Evolutionary conservation across 768 basidiomycete species (phyloP).

Genomic region (Collybia nuda): DNA sequence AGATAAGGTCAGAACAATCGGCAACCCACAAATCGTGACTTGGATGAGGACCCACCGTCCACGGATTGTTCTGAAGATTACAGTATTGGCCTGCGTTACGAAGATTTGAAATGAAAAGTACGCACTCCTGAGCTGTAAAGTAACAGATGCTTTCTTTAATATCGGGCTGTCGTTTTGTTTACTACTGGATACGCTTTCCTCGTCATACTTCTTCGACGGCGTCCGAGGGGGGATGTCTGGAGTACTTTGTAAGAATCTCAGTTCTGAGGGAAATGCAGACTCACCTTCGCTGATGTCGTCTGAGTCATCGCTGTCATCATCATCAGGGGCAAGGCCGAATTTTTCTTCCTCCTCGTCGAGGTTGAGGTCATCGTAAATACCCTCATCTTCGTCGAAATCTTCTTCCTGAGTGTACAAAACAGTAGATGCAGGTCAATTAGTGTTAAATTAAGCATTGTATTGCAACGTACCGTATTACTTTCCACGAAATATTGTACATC

Average conservation of each 20-base stretch:
- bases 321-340: slow-evolving; percentile 77
- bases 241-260: slow-evolving; percentile 8
- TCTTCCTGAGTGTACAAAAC: slow-evolving; percentile 67
- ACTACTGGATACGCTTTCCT: slow-evolving; percentile 72
- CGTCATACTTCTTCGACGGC: slow-evolving; percentile 74
- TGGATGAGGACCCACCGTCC: slow-evolving; percentile 48
- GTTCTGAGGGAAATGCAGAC: slow-evolving; percentile 2
- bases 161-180: slow-evolving; percentile 80
- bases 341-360: slow-evolving; percentile 97
- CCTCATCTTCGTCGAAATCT: slow-evolving; percentile 95
- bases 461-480: slow-evolving; percentile 80
- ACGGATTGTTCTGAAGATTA: slow-evolving; percentile 61
- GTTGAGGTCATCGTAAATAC: slow-evolving; percentile 96
- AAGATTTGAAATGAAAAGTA: slow-evolving; percentile 14
- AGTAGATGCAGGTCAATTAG: slow-evolving; percentile 14
- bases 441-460: slow-evolving; percentile 1
- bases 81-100: not conserved
- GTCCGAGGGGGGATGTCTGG: slow-evolving; percentile 66
- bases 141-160: slow-evolving; percentile 70
- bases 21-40: slow-evolving; percentile 1
- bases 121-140: slow-evolving; percentile 72
- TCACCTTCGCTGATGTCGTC: slow-evolving; percentile 74
- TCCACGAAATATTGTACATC: slow-evolving; percentile 97
- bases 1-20: slow-evolving; percentile 7
- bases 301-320: slow-evolving; percentile 78